Percentiles rank a stretch among this genome's conserved stretches.
These are phyloP conservation scores for Hericium erinaceus DNA, from an alignment of 768 basidiomycete species.

Conservation along the genomic window DNA sequence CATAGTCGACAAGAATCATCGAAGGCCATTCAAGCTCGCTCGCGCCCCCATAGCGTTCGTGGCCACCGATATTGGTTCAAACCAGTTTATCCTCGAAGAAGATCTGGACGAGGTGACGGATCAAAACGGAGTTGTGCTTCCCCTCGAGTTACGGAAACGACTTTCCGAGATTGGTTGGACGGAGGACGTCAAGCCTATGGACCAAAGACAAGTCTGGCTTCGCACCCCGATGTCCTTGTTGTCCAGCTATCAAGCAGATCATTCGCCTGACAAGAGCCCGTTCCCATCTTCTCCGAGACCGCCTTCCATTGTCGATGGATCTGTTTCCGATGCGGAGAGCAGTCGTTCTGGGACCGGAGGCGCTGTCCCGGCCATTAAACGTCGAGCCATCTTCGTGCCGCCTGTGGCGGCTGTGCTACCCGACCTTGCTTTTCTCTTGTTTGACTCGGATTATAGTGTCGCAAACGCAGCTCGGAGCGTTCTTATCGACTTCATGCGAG, in stretches of 20 bases:
- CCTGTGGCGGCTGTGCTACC: conserved; percentile 47
- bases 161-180: conserved; percentile 72
- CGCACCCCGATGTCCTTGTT: conserved; percentile 59
- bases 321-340: neutral
- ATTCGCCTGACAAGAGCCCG: conserved; percentile 24
- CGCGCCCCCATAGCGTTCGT: conserved; percentile 66
- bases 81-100: conserved; percentile 45
- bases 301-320: neutral
- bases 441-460: conserved; percentile 43
- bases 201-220: conserved; percentile 50
- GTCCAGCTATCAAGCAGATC: conserved; percentile 47
- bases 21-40: conserved; percentile 60
- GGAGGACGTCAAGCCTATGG: conserved; percentile 38
- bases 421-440: conserved; percentile 40
- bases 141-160: conserved; percentile 53
- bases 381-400: conserved; percentile 60
- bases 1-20: conserved; percentile 48
- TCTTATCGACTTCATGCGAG: conserved; percentile 60
- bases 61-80: conserved; percentile 66
- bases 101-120: conserved; percentile 40
- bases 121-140: conserved; percentile 36
- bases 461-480: conserved; percentile 47
- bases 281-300: conserved; percentile 8
- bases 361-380: conserved; percentile 33
- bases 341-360: conserved; percentile 25